Percentiles rank a stretch among this genome's conserved stretches.
phyloP scores from a whole-genome alignment of 331 rosid genomes.

The Rhamnella rubrinervis region DNA sequence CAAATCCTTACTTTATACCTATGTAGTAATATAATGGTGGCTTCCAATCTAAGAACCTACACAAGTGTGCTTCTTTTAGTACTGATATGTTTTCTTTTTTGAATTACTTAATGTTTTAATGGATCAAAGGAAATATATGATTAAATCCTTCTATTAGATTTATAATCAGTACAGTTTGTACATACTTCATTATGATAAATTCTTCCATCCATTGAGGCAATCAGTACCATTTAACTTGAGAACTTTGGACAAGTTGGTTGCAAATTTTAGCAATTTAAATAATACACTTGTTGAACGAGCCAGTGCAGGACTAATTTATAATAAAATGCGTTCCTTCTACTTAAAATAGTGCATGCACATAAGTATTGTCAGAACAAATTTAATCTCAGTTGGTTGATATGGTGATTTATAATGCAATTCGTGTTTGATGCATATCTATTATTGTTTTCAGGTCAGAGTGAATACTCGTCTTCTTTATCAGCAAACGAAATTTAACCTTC shows the following conservation, averaged over 20 bases:
- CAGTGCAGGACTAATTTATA: neutral
- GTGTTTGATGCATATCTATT: constrained; percentile 22
- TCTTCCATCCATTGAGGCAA: neutral
- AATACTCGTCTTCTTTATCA: constrained; percentile 97
- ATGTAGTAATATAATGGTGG: constrained; percentile 5
- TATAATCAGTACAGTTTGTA: neutral
- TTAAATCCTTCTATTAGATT: neutral
- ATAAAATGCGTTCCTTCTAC: neutral
- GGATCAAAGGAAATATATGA: neutral
- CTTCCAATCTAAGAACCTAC: neutral
- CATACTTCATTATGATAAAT: neutral
- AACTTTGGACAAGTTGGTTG: neutral
- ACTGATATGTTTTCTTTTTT: no score
- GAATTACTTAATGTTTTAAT: no score
- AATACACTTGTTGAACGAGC: neutral
- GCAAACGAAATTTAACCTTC: constrained; percentile 97
- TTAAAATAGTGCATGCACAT: neutral
- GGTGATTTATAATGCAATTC: constrained; percentile 1
- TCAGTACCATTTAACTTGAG: neutral
- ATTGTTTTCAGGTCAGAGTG: constrained; percentile 84
- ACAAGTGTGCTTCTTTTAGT: neutral
- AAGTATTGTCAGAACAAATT: neutral
- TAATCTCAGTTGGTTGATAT: neutral
- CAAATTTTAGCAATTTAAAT: neutral
- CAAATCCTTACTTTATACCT: constrained; percentile 12